phyloP scores from a whole-genome alignment of 2,329 filamentous ascomycete genomes.

The Hirsutella minnesotensis region DNA sequence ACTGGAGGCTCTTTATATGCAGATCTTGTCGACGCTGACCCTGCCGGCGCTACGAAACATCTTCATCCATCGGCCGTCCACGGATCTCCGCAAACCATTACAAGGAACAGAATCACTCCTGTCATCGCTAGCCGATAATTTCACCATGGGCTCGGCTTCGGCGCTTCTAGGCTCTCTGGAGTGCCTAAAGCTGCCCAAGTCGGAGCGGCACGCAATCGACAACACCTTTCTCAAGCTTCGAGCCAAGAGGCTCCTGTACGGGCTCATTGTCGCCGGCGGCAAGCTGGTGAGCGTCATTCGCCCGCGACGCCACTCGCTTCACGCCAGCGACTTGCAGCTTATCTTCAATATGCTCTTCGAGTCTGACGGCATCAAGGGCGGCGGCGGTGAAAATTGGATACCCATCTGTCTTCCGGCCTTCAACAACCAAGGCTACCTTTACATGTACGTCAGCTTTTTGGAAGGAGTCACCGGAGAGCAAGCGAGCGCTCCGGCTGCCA shows the following conservation, averaged over 20 bases:
- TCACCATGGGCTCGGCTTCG: slow-evolving; percentile 84
- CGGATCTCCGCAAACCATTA: slow-evolving; percentile 77
- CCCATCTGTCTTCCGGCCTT: slow-evolving; percentile 92
- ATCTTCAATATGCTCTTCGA: slow-evolving; percentile 99
- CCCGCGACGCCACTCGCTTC: slow-evolving; percentile 87
- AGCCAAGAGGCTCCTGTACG: slow-evolving; percentile 73
- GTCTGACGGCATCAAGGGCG: slow-evolving; percentile 80
- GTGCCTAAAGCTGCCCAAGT: slow-evolving; percentile 83
- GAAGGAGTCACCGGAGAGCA: slow-evolving; percentile 38
- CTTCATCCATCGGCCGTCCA: slow-evolving; percentile 84
- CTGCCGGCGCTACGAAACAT: slow-evolving; percentile 76
- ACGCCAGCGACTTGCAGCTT: slow-evolving; percentile 88
- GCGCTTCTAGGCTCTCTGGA: slow-evolving; percentile 82
- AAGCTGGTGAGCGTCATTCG: slow-evolving; percentile 89
- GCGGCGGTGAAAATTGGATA: slow-evolving; percentile 92
- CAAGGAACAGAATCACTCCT: slow-evolving; percentile 86
- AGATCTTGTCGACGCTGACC: slow-evolving; percentile 90
- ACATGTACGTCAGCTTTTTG: slow-evolving; percentile 98
- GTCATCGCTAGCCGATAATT: slow-evolving; percentile 86
- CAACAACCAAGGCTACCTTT: slow-evolving; percentile 91
- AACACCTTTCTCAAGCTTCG: slow-evolving; percentile 72
- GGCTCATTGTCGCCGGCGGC: slow-evolving; percentile 83
- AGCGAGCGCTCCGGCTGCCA: slow-evolving; percentile 33
- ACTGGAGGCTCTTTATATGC: slow-evolving; percentile 92
- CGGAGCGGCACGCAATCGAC: slow-evolving; percentile 76